phyloP scores from a whole-genome alignment of 768 basidiomycete genomes.

The Hericium rajendrae region DNA sequence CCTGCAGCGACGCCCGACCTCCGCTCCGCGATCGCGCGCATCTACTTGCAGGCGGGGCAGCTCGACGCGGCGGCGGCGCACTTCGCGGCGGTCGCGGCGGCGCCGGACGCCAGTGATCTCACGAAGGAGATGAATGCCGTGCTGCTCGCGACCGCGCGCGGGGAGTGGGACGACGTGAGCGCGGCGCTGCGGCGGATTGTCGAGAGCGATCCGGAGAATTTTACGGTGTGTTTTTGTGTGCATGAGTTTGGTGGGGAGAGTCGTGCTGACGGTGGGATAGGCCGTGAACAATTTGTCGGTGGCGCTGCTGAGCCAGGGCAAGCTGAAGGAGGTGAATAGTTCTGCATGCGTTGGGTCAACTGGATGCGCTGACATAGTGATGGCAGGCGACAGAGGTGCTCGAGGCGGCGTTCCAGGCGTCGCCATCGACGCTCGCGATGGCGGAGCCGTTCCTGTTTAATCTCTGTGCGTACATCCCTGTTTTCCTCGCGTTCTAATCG shows the following conservation, averaged over 20 bases:
- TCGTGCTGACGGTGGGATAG: slow-evolving; percentile 12
- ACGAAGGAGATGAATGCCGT: slow-evolving; percentile 51
- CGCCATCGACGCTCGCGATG: slow-evolving; percentile 62
- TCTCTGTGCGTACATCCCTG: slow-evolving; percentile 42
- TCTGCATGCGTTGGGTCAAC: background rate
- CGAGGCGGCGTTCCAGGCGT: slow-evolving; percentile 49
- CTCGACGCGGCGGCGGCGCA: slow-evolving; percentile 48
- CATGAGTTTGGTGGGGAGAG: no score
- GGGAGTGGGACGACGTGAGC: slow-evolving; percentile 54
- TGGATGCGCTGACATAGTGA: background rate
- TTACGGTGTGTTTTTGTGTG: slow-evolving; percentile 33
- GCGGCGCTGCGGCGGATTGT: slow-evolving; percentile 35
- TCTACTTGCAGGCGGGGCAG: slow-evolving; percentile 69
- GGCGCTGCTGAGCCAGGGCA: slow-evolving; percentile 59
- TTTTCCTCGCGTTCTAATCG: background rate
- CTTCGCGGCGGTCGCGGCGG: slow-evolving; percentile 40
- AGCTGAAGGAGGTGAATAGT: slow-evolving; percentile 51
- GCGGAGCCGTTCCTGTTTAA: slow-evolving; percentile 84
- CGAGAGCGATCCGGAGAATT: slow-evolving; percentile 47
- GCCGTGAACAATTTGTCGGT: slow-evolving; percentile 76
- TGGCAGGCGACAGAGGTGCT: slow-evolving; percentile 59
- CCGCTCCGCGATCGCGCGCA: slow-evolving; percentile 59
- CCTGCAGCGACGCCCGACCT: slow-evolving; percentile 40
- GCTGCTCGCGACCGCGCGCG: slow-evolving; percentile 55
- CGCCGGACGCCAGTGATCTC: slow-evolving; percentile 32